These are phyloP conservation scores for Ichthyophthirius multifiliis DNA, from an alignment of 169 alveolate genomes.

Conservation along the genomic window DNA sequence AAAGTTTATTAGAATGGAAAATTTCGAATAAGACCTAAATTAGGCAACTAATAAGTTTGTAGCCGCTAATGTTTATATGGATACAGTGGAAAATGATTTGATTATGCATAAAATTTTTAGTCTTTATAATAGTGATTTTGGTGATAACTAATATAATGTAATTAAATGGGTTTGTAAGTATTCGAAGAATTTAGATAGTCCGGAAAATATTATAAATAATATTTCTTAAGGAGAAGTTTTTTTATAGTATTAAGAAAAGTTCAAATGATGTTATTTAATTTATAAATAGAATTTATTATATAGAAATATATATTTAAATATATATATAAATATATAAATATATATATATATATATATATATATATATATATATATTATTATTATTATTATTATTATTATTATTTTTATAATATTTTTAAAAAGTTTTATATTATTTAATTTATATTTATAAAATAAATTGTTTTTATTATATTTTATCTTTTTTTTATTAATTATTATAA, in stretches of 20 bases:
- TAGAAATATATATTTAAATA: too few species aligned
- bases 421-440: too few species aligned
- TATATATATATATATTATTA: too few species aligned
- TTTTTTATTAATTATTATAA: too few species aligned
- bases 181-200: neutral
- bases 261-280: neutral
- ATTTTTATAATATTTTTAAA: too few species aligned
- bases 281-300: too few species aligned
- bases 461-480: too few species aligned
- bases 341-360: too few species aligned
- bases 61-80: constrained; percentile 29
- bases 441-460: too few species aligned
- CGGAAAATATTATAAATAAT: neutral
- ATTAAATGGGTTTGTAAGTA: neutral
- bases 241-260: neutral
- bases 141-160: constrained; percentile 9
- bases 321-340: too few species aligned
- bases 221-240: neutral
- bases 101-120: constrained; percentile 40
- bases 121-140: constrained; percentile 39
- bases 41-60: constrained; percentile 15
- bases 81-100: constrained; percentile 29
- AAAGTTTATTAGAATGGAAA: neutral
- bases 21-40: constrained; percentile 6
- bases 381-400: too few species aligned